Conservation (phyloP, 73 alveolate species). For the Tetrahymena borealis region DNA sequence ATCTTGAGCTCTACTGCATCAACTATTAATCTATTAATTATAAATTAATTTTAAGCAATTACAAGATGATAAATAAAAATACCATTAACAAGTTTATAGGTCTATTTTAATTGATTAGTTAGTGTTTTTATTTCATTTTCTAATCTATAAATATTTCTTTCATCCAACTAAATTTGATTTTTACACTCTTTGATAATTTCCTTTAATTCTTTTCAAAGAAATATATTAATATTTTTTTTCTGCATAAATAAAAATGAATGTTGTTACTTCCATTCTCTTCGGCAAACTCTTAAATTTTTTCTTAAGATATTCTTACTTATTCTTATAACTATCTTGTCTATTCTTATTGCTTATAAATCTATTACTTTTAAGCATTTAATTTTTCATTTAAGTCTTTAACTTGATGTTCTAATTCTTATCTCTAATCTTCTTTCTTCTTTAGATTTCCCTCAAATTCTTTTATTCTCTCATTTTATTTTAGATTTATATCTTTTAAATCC, state of each 20-base stretch:
- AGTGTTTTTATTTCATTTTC: background rate
- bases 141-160: background rate
- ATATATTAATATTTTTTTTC: no score
- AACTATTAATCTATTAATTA: background rate
- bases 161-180: background rate
- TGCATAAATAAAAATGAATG: no score
- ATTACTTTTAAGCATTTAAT: background rate
- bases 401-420: background rate
- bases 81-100: background rate
- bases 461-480: background rate
- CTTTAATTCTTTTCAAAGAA: background rate
- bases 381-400: background rate
- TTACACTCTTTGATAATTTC: background rate
- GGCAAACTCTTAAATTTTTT: background rate
- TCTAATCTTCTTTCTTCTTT: background rate
- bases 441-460: background rate
- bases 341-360: background rate
- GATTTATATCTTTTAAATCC: background rate
- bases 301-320: background rate
- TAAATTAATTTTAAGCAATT: background rate
- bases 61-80: background rate
- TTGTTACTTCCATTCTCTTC: background rate
- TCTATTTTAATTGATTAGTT: background rate
- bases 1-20: background rate
- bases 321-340: background rate